Evolutionary conservation across 441 rosid species (phyloP), one percentile per base, ranked within the genome.

Genomic region (Euphorbia schlechtendalii): DNA sequence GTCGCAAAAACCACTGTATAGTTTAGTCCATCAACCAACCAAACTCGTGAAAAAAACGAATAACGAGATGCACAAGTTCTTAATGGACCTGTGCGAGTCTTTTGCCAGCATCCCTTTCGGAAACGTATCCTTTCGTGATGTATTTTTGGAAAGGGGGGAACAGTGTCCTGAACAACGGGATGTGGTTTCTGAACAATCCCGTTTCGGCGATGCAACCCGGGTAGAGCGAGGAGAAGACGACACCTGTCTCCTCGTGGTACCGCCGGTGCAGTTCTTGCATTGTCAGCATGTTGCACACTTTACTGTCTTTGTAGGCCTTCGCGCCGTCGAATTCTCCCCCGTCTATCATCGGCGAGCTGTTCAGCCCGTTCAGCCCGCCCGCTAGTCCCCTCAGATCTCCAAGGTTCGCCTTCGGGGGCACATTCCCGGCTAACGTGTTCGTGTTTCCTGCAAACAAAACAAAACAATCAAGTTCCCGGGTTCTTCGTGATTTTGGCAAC

Each of bases 201-300:
- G 96, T 92, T 25, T 96, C 85, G 20, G 98, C 98, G 4, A 92
- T 92, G 79, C 98, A 92, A 51, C 96, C 96, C n/a, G 96, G 96
- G 72, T 92, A 92, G 53, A 92, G 88, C 59, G 96, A 92, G 10
- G 96, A 88, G 21, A 92, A 92, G 8, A 90, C 76, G 56, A 89
- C 78, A 13, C 92, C 98, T 0, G 96, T 84, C 28, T 92, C 95
- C 59, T 84, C 91, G 1, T 89, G 96, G 82, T 78, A 92, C 3
- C 89, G 86, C 71, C 90, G 76, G 77, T 87, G 98, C 66, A 88
- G 83, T 69, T 91, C 97, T 68, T 86, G 94, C 96, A 91, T 91
- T 25, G 88, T 86, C 21, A 91, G 83, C 96, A 89, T 89, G 71
- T 87, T 89, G 83, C 98, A 92, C 38, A 92, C 96, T 75, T 89